Percentiles rank a stretch among this genome's conserved stretches.
Evolutionary conservation across 192 early-diverging fungal genomes (phyloP).

Genomic region (Paraglomus brasilianum): DNA sequence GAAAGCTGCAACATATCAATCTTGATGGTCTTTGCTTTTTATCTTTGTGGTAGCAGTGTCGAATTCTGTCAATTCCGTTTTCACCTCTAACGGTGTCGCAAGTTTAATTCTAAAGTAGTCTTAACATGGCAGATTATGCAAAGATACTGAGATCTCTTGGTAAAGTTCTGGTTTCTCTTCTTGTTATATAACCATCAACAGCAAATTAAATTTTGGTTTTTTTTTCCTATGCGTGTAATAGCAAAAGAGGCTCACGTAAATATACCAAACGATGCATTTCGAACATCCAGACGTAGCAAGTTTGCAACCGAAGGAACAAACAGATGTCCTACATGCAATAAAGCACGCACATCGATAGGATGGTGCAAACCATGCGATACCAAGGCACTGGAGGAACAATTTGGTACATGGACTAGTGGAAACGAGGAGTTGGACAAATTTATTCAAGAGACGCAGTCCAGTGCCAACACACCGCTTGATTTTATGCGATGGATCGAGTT

Average conservation of each 20-base stretch:
- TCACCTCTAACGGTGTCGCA: no score
- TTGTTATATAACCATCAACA: neutral
- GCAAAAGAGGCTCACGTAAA: constrained; percentile 18
- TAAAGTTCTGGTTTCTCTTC: no score
- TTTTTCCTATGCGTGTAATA: neutral
- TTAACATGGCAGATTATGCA: no score
- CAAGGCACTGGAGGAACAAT: neutral
- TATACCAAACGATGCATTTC: constrained; percentile 9
- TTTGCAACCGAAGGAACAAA: neutral
- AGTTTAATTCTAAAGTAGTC: no score
- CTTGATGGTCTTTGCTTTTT: no score
- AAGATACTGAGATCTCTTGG: no score
- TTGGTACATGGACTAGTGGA: constrained; percentile 22
- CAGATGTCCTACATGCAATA: constrained; percentile 10
- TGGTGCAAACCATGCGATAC: constrained; percentile 26
- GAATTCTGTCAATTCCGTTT: no score
- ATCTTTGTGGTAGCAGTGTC: no score
- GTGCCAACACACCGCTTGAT: constrained; percentile 22
- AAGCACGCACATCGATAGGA: neutral
- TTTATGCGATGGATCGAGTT: constrained; percentile 26
- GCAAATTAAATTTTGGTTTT: neutral
- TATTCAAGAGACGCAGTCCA: constrained; percentile 18
- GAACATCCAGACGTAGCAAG: neutral
- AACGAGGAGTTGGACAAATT: constrained; percentile 16
- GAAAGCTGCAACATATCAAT: no score